phyloP scores from a whole-genome alignment of 768 basidiomycete species.

The Dioszegia crocea region DNA sequence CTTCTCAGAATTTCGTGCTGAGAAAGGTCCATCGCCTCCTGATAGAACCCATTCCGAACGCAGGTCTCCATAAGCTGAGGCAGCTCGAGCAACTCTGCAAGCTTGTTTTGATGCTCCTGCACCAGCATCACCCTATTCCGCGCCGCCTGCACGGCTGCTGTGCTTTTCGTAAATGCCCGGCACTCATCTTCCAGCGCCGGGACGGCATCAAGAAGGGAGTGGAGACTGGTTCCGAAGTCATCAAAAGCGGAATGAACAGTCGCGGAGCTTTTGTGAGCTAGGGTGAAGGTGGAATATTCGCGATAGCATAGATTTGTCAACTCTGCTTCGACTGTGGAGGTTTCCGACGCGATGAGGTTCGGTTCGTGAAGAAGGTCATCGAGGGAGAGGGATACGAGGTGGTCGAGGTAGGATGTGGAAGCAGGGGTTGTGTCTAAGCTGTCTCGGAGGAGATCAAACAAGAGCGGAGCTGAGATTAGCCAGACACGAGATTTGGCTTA shows the following conservation, averaged over 20 bases:
- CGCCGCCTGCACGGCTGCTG: slow-evolving; percentile 63
- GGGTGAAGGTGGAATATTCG: slow-evolving; percentile 85
- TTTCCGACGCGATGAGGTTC: slow-evolving; percentile 69
- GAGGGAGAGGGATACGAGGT: slow-evolving; percentile 65
- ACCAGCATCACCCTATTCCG: slow-evolving; percentile 73
- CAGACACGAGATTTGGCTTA: neutral
- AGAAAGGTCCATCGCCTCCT: slow-evolving; percentile 81
- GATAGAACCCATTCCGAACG: slow-evolving; percentile 84
- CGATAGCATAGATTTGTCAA: slow-evolving; percentile 84
- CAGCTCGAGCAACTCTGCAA: slow-evolving; percentile 84
- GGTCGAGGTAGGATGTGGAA: slow-evolving; percentile 57
- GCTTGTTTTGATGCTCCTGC: slow-evolving; percentile 90
- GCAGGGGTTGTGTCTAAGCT: slow-evolving; percentile 17
- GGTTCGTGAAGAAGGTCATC: slow-evolving; percentile 70
- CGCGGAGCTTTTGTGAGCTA: slow-evolving; percentile 74
- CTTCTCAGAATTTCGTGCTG: slow-evolving; percentile 62
- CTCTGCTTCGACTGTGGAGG: slow-evolving; percentile 80
- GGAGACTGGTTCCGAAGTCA: slow-evolving; percentile 70
- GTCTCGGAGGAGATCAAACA: slow-evolving; percentile 24
- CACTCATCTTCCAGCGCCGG: slow-evolving; percentile 74
- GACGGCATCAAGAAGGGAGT: slow-evolving; percentile 61
- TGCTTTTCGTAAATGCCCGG: slow-evolving; percentile 68
- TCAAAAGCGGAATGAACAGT: slow-evolving; percentile 68
- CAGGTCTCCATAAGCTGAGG: slow-evolving; percentile 89
- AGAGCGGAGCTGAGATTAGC: slow-evolving; percentile 3